These are phyloP conservation scores for Gelatoporia subvermispora DNA, from an alignment of 768 basidiomycete genomes.

Conservation along the genomic window DNA sequence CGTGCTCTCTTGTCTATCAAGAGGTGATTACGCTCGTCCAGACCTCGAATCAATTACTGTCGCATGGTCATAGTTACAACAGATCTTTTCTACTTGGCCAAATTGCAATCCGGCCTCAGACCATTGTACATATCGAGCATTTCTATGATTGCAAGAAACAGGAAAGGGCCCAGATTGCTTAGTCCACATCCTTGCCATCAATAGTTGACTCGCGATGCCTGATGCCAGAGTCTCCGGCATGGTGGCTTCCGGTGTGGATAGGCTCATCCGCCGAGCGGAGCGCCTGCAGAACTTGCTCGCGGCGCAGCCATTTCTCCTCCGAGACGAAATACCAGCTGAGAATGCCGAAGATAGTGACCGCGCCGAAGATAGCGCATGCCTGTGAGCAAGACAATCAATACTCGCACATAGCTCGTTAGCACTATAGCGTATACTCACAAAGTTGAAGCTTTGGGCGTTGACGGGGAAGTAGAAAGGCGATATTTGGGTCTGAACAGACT, in stretches of 20 bases:
- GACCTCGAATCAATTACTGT: too few relatives aligned
- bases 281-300: conserved; percentile 52
- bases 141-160: too few relatives aligned
- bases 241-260: conserved; percentile 1
- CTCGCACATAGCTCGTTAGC: not conserved
- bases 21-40: too few relatives aligned
- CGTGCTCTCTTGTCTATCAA: too few relatives aligned
- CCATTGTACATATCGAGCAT: too few relatives aligned
- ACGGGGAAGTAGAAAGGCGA: conserved; percentile 90
- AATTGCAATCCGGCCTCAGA: too few relatives aligned
- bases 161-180: too few relatives aligned
- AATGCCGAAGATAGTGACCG: conserved; percentile 73
- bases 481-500: conserved; percentile 54
- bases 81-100: too few relatives aligned
- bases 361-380: conserved; percentile 76
- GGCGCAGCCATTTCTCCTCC: conserved; percentile 73
- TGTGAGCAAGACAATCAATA: conserved; percentile 20
- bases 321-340: conserved; percentile 77
- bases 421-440: conserved; percentile 45
- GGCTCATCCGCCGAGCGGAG: conserved; percentile 31
- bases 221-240: not conserved
- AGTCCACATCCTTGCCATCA: too few relatives aligned
- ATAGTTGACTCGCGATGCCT: too few relatives aligned
- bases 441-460: conserved; percentile 74
- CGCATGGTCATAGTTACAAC: too few relatives aligned